Base-by-base conservation (phyloP, 169 alveolate species). In the Plasmodium inui region DNA sequence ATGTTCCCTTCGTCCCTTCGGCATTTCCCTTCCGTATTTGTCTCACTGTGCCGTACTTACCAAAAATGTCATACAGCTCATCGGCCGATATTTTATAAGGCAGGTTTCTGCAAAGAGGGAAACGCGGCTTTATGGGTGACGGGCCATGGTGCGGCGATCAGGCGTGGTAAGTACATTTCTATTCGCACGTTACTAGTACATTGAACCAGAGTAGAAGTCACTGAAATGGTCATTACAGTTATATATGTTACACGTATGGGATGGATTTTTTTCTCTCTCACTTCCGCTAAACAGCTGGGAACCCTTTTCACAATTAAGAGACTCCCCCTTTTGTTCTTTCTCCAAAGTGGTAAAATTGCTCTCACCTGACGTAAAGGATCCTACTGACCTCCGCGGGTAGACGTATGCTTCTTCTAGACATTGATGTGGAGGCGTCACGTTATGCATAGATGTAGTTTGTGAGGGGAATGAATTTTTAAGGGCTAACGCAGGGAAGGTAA, bases 31-130 rank as follows among this genome's bases (percentile, higher is more conserved):
- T 98, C 91, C 99, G 97, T 44, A 99, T 98, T 96, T 99, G 99
- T 84, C 99, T 98, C 0, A 99, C 98, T 1, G 99, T 97, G 3
- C 99, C 99, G 96, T 98, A 98, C 93, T 98, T 99, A 22, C 99
- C 99, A 96, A 99, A 99, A 73, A 99, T 98, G 84, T 99, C 99
- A 97, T 99, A 99, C 74, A 99, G 96, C 92, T 99, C 99, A 90
- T 98, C 99, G 6, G 99, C 96, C n/a, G 98, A 92, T 55, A 97
- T 97, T 53, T 97, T 97, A 72, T 96, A 97, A 83, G 98, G 98
- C 39, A 97, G 96, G 80, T 97, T 97, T 95, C 98, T 96, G 44
- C 28, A 67, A 34, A 83, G 61, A 78, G 22, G 39, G 41, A 17
- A 61, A 84, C n/a, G 73, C 5, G 67, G 26, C 30, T 9, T 0